These are phyloP conservation scores for Kwoniella botswanensis DNA, from an alignment of 768 basidiomycete species.

Conservation along the genomic window DNA sequence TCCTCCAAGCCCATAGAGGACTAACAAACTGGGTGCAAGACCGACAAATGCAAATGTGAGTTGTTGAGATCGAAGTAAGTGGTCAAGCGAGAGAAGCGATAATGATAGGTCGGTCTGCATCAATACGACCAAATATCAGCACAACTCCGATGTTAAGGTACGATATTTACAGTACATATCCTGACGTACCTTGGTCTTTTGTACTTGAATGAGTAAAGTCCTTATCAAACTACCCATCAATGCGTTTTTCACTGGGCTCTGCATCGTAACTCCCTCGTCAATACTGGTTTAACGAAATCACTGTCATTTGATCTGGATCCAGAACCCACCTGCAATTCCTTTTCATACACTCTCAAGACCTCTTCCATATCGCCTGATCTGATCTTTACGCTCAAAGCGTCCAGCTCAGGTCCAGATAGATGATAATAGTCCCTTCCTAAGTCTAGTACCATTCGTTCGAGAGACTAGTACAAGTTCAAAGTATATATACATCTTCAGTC, in stretches of 20 bases:
- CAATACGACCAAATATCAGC: slow-evolving; percentile 8
- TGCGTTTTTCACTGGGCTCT: slow-evolving; percentile 77
- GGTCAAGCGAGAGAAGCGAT: slow-evolving; percentile 87
- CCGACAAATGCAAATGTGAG: slow-evolving; percentile 96
- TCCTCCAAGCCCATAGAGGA: slow-evolving; percentile 72
- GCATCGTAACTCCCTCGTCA: slow-evolving; percentile 5
- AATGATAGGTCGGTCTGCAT: slow-evolving; percentile 86
- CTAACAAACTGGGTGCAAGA: slow-evolving; percentile 82
- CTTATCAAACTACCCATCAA: slow-evolving; percentile 79
- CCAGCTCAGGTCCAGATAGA: slow-evolving; percentile 70
- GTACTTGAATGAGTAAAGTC: slow-evolving; percentile 86
- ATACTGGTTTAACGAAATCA: neutral
- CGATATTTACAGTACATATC: neutral
- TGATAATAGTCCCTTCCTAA: slow-evolving; percentile 80
- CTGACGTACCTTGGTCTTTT: slow-evolving; percentile 83
- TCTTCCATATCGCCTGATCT: slow-evolving; percentile 82
- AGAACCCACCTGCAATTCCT: slow-evolving; percentile 72
- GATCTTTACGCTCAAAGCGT: slow-evolving; percentile 69
- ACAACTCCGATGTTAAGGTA: neutral
- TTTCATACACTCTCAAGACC: slow-evolving; percentile 84
- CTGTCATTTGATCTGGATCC: neutral
- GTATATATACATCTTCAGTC: neutral
- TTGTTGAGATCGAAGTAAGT: slow-evolving; percentile 89
- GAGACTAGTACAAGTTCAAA: slow-evolving; percentile 64
- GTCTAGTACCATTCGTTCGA: slow-evolving; percentile 89